Percentiles rank a stretch among this genome's conserved stretches.
Conservation (phyloP, 106 monocot species). For the Dioscorea dumetorum region DNA sequence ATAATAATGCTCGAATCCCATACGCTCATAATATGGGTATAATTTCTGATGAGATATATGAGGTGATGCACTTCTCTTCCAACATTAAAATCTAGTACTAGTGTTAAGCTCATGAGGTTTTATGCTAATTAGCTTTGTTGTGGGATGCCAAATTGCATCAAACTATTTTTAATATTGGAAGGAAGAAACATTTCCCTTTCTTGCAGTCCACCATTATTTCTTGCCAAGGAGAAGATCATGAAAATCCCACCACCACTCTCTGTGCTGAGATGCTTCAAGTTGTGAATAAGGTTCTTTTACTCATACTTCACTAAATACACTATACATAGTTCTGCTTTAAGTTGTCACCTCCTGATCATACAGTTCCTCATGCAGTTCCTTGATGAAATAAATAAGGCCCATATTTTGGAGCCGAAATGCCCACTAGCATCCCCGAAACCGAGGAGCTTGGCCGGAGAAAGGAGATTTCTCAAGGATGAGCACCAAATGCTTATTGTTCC, state of each 20-base stretch:
- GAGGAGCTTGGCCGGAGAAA: not conserved
- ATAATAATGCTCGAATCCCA: not conserved
- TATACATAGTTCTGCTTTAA: not conserved
- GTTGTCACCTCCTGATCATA: not conserved
- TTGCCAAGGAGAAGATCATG: conserved; percentile 15
- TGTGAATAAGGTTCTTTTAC: not conserved
- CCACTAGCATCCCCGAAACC: conserved; percentile 1
- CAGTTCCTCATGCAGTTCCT: conserved; percentile 13
- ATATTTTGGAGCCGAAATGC: conserved; percentile 25
- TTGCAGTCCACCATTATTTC: not conserved
- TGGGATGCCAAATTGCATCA: no score
- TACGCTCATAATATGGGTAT: conserved; percentile 10
- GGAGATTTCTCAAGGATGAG: not conserved
- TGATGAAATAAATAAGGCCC: conserved; percentile 7
- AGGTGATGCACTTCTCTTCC: not conserved
- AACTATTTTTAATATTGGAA: conserved; percentile 5
- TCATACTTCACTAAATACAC: not conserved
- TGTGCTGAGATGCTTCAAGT: conserved; percentile 6
- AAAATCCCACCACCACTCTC: conserved; percentile 1
- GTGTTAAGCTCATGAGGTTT: not conserved
- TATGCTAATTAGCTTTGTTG: not conserved
- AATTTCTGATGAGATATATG: not conserved
- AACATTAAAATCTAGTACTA: not conserved
- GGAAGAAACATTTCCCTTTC: conserved; percentile 9
- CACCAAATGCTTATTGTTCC: not conserved